Percentiles rank a stretch among this genome's conserved stretches.
Evolutionary conservation across 495 filamentous ascomycete genomes (phyloP).

Genomic region (Xylaria curta): DNA sequence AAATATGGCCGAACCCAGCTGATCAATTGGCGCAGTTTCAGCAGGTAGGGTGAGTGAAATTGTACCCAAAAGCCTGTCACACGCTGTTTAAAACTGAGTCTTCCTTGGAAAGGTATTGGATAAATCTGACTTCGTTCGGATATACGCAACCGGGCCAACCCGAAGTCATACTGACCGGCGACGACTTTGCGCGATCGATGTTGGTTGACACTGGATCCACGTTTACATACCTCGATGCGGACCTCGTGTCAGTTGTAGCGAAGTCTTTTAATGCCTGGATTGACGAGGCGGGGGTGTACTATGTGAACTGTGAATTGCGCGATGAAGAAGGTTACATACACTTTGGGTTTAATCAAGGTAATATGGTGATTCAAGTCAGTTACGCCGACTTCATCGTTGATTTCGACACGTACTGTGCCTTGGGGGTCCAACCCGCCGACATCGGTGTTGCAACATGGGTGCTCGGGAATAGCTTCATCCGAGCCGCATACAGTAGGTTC

Average conservation of each 20-base stretch:
- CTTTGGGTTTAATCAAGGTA: constrained; percentile 52
- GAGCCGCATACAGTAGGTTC: constrained; percentile 51
- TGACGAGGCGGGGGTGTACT: constrained; percentile 45
- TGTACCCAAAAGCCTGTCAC: background rate
- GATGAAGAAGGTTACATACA: constrained; percentile 47
- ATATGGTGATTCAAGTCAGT: constrained; percentile 51
- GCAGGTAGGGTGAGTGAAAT: constrained; percentile 38
- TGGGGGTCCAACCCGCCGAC: constrained; percentile 51
- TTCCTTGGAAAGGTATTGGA: constrained; percentile 42
- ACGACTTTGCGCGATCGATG: constrained; percentile 45
- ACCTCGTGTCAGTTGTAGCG: constrained; percentile 46
- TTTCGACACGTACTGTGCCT: constrained; percentile 45
- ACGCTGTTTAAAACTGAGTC: background rate
- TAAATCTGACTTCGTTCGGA: constrained; percentile 51
- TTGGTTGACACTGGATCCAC: constrained; percentile 53
- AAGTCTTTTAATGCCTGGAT: constrained; percentile 42
- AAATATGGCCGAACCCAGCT: constrained; percentile 50
- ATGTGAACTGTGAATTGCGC: constrained; percentile 46
- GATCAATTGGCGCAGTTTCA: constrained; percentile 45
- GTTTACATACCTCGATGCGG: constrained; percentile 48
- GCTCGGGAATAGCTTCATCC: constrained; percentile 52
- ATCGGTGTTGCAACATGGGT: constrained; percentile 42
- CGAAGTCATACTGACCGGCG: constrained; percentile 39
- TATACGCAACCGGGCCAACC: constrained; percentile 41
- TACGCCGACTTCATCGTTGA: constrained; percentile 54